These are phyloP conservation scores for Polygonum aviculare DNA, from an alignment of 148 eudicot species.

Conservation along the genomic window DNA sequence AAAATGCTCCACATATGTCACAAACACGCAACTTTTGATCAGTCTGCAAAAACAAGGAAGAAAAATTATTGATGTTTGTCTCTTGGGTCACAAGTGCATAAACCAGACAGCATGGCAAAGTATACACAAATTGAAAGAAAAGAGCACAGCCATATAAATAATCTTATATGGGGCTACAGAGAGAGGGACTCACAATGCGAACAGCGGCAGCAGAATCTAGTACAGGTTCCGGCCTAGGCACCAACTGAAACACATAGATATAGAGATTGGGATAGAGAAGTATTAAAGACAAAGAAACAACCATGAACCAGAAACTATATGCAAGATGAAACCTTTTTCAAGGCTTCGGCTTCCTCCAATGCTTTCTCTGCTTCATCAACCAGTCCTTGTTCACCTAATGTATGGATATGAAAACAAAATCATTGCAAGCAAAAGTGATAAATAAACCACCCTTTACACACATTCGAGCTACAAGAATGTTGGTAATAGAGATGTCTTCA, in stretches of 20 bases:
- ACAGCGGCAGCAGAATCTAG: slow-evolving; percentile 83
- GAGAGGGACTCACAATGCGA: slow-evolving; percentile 65
- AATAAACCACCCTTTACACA: not conserved
- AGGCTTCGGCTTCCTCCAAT: slow-evolving; percentile 96
- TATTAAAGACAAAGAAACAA: not conserved
- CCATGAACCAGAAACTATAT: not conserved
- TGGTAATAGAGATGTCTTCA: not conserved
- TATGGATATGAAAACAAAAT: not conserved
- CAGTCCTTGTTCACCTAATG: slow-evolving; percentile 93
- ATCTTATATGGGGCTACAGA: not conserved
- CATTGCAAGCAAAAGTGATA: not conserved
- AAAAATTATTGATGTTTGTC: not conserved
- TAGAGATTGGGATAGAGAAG: not conserved
- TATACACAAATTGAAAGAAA: not conserved
- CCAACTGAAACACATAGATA: slow-evolving; percentile 38
- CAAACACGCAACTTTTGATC: slow-evolving; percentile 99
- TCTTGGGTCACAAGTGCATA: not conserved
- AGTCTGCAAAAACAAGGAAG: slow-evolving; percentile 40
- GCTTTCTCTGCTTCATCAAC: slow-evolving; percentile 95
- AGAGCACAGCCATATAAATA: not conserved
- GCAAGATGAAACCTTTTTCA: slow-evolving; percentile 54
- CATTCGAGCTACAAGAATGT: not conserved
- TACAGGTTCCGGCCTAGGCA: slow-evolving; percentile 70
- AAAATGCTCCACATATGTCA: slow-evolving; percentile 97
- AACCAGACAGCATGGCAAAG: not conserved